Evolutionary conservation across 495 filamentous ascomycete species (phyloP).

Genomic region (Penicillium cosmopolitanum): DNA sequence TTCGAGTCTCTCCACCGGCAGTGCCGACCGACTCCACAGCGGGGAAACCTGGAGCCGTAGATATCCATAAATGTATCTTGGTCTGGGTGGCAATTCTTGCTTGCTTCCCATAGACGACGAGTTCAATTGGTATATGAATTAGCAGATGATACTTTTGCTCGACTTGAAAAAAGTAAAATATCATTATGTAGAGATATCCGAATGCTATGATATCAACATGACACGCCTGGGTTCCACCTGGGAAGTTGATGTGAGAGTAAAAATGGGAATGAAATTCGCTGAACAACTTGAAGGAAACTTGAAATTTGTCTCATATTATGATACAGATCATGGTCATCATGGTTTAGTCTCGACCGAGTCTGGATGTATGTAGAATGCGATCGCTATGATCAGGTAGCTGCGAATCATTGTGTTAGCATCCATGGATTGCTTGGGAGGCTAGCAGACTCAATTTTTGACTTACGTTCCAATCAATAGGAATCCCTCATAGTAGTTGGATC

Average conservation of each 20-base stretch:
- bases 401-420: conserved; percentile 6
- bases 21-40: conserved; percentile 2
- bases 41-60: conserved; percentile 2
- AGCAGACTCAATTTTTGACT: conserved; percentile 5
- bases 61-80: background rate
- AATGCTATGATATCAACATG: too few relatives aligned
- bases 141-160: too few relatives aligned
- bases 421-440: too few relatives aligned
- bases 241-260: too few relatives aligned
- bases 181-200: too few relatives aligned
- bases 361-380: conserved; percentile 80
- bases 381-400: conserved; percentile 73
- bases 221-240: too few relatives aligned
- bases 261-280: too few relatives aligned
- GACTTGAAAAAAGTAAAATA: too few relatives aligned
- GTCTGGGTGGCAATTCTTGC: background rate
- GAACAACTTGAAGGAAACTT: too few relatives aligned
- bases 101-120: background rate
- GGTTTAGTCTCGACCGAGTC: conserved; percentile 36
- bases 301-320: too few relatives aligned
- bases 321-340: background rate
- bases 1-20: background rate
- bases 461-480: conserved; percentile 28
- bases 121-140: background rate
- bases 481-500: conserved; percentile 62